Evolutionary conservation across 495 filamentous ascomycete species (phyloP), one percentile per base, ranked within the genome.

Genomic region (Neurospora intermedia): DNA sequence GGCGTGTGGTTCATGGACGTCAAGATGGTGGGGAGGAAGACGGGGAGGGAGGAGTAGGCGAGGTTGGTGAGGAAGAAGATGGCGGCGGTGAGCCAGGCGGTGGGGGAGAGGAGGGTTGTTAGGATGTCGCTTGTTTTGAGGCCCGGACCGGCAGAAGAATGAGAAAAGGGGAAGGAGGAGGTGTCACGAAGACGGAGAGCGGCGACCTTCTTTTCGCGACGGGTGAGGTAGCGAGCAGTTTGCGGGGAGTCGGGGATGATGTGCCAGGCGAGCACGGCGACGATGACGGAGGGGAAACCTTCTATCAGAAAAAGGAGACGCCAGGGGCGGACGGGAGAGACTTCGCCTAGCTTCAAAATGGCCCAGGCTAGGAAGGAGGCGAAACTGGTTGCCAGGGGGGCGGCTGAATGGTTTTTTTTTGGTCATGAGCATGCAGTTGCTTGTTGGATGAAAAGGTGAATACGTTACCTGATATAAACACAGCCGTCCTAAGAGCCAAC

Each of bases 301-400:
- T 97, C 94, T n/a, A 96, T 83, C 3, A 97, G 86, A 80, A 97
- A 96, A 46, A 97, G 82, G 2, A 97, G 82, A 11, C 93, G 87
- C 94, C 94, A 97, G 23, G 89, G 90, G 3, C 93, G 90, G 69
- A 97, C 84, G 39, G 87, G 84, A 6, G 87, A 80, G 76, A 86
- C 79, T 18, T 80, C 70, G 80, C 80, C 72, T 4, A 93, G 87
- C 8, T 89, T 90, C 4, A 92, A 91, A 75, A 97, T 96, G 4
- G 89, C 88, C 77, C 92, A 96, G 6, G 94, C 94, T 0, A 97
- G 83, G 15, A 91, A 91, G 39, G 93, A 92, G 0, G 93, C 92
- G 77, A 97, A 97, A 4, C 89, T 89, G 39, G 91, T 96, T 11
- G 94, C 93, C 6, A 96, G 83, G 4, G 94, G 93, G 2, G 93